Conservation (phyloP, 2,329 filamentous ascomycete species). For the Trematosphaeria pertusa region DNA sequence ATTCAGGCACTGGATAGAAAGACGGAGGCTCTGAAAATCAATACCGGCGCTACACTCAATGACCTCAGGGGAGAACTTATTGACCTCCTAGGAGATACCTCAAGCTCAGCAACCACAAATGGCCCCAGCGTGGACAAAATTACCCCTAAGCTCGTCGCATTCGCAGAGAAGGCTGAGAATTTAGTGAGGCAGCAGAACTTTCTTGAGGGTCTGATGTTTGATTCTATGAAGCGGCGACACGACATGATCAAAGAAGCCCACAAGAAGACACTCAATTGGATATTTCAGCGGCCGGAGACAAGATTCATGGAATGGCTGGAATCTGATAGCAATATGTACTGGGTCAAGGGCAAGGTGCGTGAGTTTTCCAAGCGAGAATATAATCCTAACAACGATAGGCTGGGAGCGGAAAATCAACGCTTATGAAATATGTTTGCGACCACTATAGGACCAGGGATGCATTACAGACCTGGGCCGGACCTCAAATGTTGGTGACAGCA, state of each 20-base stretch:
- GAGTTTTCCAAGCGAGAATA: background rate
- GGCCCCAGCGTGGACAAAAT: background rate
- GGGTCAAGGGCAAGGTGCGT: background rate
- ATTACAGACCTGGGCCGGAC: background rate
- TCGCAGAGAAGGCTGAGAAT: background rate
- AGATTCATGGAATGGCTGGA: background rate
- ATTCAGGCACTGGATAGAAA: background rate
- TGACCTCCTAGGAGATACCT: background rate
- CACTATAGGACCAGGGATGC: background rate
- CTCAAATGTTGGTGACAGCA: slow-evolving; percentile 30
- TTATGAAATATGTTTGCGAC: slow-evolving; percentile 17
- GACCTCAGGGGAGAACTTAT: background rate
- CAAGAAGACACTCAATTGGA: background rate
- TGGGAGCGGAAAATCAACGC: slow-evolving; percentile 16
- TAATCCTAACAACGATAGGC: background rate
- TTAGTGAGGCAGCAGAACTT: background rate
- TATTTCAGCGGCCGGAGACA: background rate
- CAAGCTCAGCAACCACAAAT: background rate
- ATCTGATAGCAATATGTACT: background rate
- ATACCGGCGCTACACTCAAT: background rate
- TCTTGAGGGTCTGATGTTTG: background rate
- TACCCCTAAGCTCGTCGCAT: background rate
- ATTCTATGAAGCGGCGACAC: background rate
- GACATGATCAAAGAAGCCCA: background rate
- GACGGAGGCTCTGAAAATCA: background rate